Percentiles rank a stretch among this genome's conserved stretches.
phyloP scores from a whole-genome alignment of 257 asterid genomes.

The Leonotis leonurus region DNA sequence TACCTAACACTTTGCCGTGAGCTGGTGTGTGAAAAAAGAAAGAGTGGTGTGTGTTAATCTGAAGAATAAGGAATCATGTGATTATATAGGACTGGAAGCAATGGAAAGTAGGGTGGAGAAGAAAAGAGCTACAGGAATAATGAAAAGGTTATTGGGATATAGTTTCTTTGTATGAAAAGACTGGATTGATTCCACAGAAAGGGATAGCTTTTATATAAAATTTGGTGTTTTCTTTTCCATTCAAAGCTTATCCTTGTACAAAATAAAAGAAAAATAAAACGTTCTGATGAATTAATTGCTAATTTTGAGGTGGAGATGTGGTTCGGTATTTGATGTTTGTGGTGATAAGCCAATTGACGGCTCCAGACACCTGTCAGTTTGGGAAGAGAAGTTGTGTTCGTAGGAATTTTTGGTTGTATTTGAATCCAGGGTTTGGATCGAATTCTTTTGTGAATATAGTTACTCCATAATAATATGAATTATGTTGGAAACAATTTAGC shows the following conservation, averaged over 20 bases:
- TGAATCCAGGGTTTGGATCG: no score
- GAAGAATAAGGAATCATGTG: constrained; percentile 23
- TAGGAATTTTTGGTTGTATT: neutral
- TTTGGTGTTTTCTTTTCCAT: constrained; percentile 22
- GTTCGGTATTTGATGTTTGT: neutral
- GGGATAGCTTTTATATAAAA: constrained; percentile 21
- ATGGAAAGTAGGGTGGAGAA: constrained; percentile 15
- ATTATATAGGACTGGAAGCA: constrained; percentile 24
- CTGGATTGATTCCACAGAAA: constrained; percentile 35
- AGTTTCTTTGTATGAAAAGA: constrained; percentile 4
- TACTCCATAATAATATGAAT: no score
- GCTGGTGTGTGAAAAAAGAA: neutral
- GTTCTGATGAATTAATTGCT: neutral
- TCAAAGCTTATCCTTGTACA: constrained; percentile 29
- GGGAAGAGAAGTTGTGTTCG: neutral
- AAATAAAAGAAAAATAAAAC: neutral
- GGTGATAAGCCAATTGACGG: constrained; percentile 13
- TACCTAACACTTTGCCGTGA: neutral
- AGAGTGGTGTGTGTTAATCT: neutral
- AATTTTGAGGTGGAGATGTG: constrained; percentile 10
- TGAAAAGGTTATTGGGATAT: constrained; percentile 13
- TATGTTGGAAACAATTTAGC: no score
- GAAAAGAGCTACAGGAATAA: constrained; percentile 12
- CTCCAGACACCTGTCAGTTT: constrained; percentile 20
- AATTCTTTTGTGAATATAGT: neutral